phyloP scores from a whole-genome alignment of 2,329 filamentous ascomycete species.

The Thelonectria discophora region DNA sequence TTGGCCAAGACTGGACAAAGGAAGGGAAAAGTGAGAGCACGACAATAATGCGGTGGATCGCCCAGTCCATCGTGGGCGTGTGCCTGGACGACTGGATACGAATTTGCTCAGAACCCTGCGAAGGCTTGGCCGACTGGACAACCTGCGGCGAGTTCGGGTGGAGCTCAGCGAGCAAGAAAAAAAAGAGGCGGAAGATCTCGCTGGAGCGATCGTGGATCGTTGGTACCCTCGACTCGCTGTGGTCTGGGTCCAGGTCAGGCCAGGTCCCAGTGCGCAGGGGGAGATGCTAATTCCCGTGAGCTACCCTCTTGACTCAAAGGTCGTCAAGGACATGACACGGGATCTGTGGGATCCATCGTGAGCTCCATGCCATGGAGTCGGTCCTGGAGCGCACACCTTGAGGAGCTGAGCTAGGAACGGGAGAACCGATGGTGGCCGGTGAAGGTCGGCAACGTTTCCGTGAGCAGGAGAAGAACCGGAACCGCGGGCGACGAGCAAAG shows the following conservation, averaged over 20 bases:
- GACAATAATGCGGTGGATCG: conserved; percentile 6
- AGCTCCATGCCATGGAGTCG: conserved; percentile 12
- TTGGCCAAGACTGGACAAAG: conserved; percentile 13
- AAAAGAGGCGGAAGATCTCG: conserved; percentile 26
- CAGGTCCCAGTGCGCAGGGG: not conserved
- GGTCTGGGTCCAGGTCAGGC: conserved; percentile 1
- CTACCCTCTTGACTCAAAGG: conserved; percentile 17
- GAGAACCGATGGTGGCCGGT: conserved; percentile 34
- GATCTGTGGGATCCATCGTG: conserved; percentile 10
- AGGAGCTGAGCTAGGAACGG: conserved; percentile 8
- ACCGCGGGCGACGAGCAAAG: not conserved
- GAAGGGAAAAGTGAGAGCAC: not conserved
- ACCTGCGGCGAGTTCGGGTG: conserved; percentile 4
- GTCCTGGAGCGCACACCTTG: conserved; percentile 7
- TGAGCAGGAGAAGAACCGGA: not conserved
- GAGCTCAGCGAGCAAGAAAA: not conserved
- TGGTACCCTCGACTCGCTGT: conserved; percentile 1
- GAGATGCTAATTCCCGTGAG: conserved; percentile 31
- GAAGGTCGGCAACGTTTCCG: conserved; percentile 22
- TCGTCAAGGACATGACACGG: conserved; percentile 16
- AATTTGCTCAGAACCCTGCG: conserved; percentile 11
- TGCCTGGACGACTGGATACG: conserved; percentile 22
- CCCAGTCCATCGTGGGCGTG: conserved; percentile 10
- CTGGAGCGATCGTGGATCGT: conserved; percentile 41
- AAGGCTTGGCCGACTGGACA: conserved; percentile 8